Conservation (phyloP, 2,329 filamentous ascomycete species). For the Cercospora zeae-maydis region DNA sequence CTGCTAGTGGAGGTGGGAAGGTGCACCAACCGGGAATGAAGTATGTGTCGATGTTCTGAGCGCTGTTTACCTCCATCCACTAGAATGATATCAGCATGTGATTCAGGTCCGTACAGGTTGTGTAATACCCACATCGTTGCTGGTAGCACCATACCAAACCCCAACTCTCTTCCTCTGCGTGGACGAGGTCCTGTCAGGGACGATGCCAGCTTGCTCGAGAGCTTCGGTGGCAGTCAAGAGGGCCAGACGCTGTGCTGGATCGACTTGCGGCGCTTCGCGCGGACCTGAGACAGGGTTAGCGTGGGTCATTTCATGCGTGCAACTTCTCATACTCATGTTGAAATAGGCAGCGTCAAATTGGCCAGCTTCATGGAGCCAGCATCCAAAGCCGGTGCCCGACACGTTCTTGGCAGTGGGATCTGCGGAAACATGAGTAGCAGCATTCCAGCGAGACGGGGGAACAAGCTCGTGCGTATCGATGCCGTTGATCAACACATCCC, state of each 20-base stretch:
- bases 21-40: conserved; percentile 18
- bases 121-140: conserved; percentile 27
- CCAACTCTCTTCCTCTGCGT: conserved; percentile 32
- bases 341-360: conserved; percentile 42
- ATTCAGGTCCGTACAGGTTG: neutral
- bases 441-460: conserved; percentile 33
- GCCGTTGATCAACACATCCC: conserved; percentile 24
- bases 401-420: conserved; percentile 35
- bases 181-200: conserved; percentile 31
- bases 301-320: conserved; percentile 8
- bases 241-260: conserved; percentile 27
- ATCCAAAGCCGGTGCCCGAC: conserved; percentile 28
- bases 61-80: conserved; percentile 26
- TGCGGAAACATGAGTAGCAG: conserved; percentile 38
- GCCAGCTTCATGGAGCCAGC: conserved; percentile 39
- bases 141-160: conserved; percentile 34
- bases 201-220: conserved; percentile 28
- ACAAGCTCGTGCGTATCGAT: conserved; percentile 20
- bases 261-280: conserved; percentile 26
- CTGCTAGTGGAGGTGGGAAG: neutral
- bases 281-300: conserved; percentile 13
- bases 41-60: conserved; percentile 26
- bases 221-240: conserved; percentile 32
- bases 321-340: conserved; percentile 32
- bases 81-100: neutral